Evolutionary conservation across 2,329 filamentous ascomycete species (phyloP).

Genomic region (Botrytis fabae): DNA sequence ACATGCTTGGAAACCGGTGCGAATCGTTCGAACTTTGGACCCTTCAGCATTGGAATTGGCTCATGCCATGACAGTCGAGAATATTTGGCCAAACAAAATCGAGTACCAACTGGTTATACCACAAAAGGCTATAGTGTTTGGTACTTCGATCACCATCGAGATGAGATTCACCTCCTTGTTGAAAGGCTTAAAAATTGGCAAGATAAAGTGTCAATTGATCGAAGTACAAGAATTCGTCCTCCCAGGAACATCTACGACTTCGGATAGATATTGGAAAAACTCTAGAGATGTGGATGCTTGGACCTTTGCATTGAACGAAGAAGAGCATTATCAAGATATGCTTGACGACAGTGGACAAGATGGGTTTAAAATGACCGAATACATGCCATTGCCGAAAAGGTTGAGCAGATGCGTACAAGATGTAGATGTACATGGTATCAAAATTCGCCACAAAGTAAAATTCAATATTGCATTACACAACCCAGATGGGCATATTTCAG

Average conservation of each 20-base stretch:
- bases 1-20: constrained; percentile 73
- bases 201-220: constrained; percentile 75
- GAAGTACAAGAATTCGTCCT: constrained; percentile 72
- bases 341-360: constrained; percentile 68
- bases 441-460: constrained; percentile 89
- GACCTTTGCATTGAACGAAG: constrained; percentile 55
- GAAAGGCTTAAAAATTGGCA: constrained; percentile 85
- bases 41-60: constrained; percentile 74
- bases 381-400: constrained; percentile 73
- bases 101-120: constrained; percentile 93
- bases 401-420: constrained; percentile 86
- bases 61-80: constrained; percentile 93
- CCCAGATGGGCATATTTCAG: constrained; percentile 90
- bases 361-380: constrained; percentile 62
- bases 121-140: constrained; percentile 91
- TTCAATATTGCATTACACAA: constrained; percentile 90
- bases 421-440: constrained; percentile 84
- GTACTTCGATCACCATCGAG: constrained; percentile 79
- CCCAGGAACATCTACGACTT: constrained; percentile 48
- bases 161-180: constrained; percentile 85
- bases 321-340: constrained; percentile 68
- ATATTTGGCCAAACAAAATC: constrained; percentile 96
- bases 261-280: constrained; percentile 58
- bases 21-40: constrained; percentile 76
- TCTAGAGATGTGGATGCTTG: constrained; percentile 64